Evolutionary conservation across 1,284 basidiomycete species (phyloP), one percentile per base, ranked within the genome.

Genomic region (Uromyces viciae-fabae): DNA sequence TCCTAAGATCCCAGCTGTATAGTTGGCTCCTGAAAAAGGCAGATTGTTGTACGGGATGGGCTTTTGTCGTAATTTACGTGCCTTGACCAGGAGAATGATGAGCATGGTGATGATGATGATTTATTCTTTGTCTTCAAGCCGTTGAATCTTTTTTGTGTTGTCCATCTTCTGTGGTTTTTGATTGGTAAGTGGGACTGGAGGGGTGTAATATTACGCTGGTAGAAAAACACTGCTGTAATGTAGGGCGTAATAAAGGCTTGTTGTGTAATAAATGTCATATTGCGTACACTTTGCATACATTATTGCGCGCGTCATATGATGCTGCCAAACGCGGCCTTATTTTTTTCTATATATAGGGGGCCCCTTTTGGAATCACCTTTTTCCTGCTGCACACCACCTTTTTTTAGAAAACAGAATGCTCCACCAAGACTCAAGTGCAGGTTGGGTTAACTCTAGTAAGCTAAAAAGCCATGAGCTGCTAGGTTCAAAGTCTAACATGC

Each of bases 271-370:
- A 64, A 17, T 33, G 5, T 4, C 25, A 36, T 1, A 36, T 64
- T 64, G 60, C 31, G n/a, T 36, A 36, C 28, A 64, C 5, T 36
- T 64, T 64, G 60, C 60, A 64, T 64, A 64, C 8, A 7, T 25
- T 64, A 64, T 64, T 8, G 40, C 60, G 31, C 60, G 5, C 60
- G 60, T 64, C 60, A 36, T 64, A 64, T 38, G 22, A 36, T 38
- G 28, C 60, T 64, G 1, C 28, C 60, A 64, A 64, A 64, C 60
- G 25, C 31, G 60, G 60, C 60, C 60, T 60, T n/a, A n/a, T n/a
- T n/a, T n/a, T n/a, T n/a, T n/a, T n/a, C n/a, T n/a, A n/a, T n/a
- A n/a, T n/a, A n/a, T n/a, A n/a, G n/a, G n/a, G n/a, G n/a, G n/a
- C n/a, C n/a, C n/a, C n/a, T n/a, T n/a, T n/a, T n/a, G n/a, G n/a